Evolutionary conservation across 768 basidiomycete genomes (phyloP), one percentile per base, ranked within the genome.

Genomic region (Lentinula detonsa): DNA sequence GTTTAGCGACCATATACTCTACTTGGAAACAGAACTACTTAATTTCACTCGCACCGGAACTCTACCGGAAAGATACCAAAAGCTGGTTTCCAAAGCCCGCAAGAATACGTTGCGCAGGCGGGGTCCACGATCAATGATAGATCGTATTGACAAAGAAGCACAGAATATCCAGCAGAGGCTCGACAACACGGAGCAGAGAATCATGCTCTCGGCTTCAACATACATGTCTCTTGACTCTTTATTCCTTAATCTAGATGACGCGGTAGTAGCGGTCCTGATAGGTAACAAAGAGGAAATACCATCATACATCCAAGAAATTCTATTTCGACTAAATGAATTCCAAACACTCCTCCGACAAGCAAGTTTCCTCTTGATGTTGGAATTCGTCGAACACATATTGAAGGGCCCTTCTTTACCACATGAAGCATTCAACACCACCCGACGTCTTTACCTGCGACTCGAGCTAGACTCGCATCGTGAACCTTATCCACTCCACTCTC

Each of bases 371-470:
- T 62, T 75, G 5, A 65, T 68, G 13, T 58, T 75, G 15, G 69
- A 72, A 49, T 78, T 73, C 45, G 55, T 73, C 21, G 63, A 65
- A 2, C 62, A 62, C 13, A 63, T 73, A 23, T 7, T 60, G 5
- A 37, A 52, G 10, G 23, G 50, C 23, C 1, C 37, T 52, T 23
- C 50, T 7, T 61, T 73, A 16, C 75, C 74, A 7, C 68, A 76
- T 56, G 76, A 78, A 62, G 71, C 73, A 15, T 73, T 74, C 63
- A 75, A 72, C 60, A 78, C 74, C 11, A 64, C 75, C 18, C 72
- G 75, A 11, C 71, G 74, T n/a, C 67, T 74, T 4, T 74, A 74
- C 50, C 68, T 76, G 58, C 69, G 69, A 42, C 67, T 73, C 16
- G 63, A 73, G 40, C 33, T 40, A 5, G 49, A 50, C 8, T 15